Conservation (phyloP, 495 filamentous ascomycete species). For the Umbilicaria muhlenbergii region DNA sequence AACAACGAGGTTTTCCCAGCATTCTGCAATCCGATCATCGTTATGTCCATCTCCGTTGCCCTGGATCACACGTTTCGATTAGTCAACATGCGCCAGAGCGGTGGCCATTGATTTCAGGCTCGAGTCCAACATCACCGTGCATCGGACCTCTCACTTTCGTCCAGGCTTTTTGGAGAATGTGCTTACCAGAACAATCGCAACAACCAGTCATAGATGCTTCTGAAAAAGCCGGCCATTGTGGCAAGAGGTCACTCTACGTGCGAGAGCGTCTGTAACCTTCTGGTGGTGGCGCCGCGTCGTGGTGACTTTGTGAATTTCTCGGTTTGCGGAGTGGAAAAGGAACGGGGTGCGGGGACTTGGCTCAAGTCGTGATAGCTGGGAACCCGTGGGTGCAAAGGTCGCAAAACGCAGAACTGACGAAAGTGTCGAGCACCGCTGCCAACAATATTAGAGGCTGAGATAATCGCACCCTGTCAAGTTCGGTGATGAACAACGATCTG, state of each 20-base stretch:
- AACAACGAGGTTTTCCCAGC: constrained; percentile 94
- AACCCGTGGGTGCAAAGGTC: no score
- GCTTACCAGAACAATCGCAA: constrained; percentile 96
- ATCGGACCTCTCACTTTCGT: no score
- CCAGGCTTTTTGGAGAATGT: neutral
- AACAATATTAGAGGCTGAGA: no score
- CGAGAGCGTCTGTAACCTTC: constrained; percentile 1
- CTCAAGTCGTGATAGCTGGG: constrained; percentile 8
- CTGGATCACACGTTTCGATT: constrained; percentile 24
- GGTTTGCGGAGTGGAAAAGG: constrained; percentile 2
- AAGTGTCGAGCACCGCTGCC: no score
- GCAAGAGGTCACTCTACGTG: constrained; percentile 2
- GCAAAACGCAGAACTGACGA: no score
- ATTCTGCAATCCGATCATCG: constrained; percentile 98
- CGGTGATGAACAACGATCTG: no score
- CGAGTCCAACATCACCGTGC: no score
- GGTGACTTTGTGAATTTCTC: constrained; percentile 1
- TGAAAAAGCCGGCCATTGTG: constrained; percentile 77
- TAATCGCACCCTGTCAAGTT: no score
- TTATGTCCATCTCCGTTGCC: constrained; percentile 99
- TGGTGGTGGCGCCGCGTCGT: constrained; percentile 6
- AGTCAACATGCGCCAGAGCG: no score
- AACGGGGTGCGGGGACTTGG: constrained; percentile 10
- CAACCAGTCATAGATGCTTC: constrained; percentile 94
- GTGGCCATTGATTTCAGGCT: no score